Conservation (phyloP, 768 basidiomycete species). For the Coprinopsis cinerea region DNA sequence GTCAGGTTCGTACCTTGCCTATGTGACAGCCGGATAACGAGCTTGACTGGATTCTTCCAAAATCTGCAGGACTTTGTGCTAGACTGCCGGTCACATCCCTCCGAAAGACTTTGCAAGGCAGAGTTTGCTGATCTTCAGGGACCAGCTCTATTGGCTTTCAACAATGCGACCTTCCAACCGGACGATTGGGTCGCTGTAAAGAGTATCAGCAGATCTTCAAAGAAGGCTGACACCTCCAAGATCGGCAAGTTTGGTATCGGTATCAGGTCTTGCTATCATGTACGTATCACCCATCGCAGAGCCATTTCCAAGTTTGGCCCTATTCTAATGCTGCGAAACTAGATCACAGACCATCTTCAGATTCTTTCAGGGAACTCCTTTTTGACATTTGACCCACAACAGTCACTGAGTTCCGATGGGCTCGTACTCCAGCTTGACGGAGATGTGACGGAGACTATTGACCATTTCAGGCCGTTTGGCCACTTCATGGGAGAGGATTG, state of each 20-base stretch:
- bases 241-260: constrained; percentile 51
- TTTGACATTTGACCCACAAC: constrained; percentile 39
- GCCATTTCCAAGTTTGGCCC: not conserved
- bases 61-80: constrained; percentile 33
- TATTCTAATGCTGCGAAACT: not conserved
- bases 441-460: constrained; percentile 18
- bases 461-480: constrained; percentile 28
- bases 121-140: constrained; percentile 28
- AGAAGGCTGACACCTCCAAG: constrained; percentile 38
- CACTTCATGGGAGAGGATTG: constrained; percentile 19
- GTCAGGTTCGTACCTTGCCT: constrained; percentile 28
- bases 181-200: constrained; percentile 40
- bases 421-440: constrained; percentile 24
- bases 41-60: not conserved
- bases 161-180: constrained; percentile 35
- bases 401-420: constrained; percentile 21
- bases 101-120: constrained; percentile 19
- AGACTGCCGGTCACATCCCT: constrained; percentile 29
- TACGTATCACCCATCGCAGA: too few species aligned
- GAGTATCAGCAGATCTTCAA: constrained; percentile 40
- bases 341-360: constrained; percentile 48
- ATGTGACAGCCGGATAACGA: too few species aligned
- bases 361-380: constrained; percentile 36
- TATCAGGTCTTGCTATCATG: constrained; percentile 47
- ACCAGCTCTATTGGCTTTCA: constrained; percentile 42